These are phyloP conservation scores for Postia placenta DNA, from an alignment of 768 basidiomycete species.

Conservation along the genomic window DNA sequence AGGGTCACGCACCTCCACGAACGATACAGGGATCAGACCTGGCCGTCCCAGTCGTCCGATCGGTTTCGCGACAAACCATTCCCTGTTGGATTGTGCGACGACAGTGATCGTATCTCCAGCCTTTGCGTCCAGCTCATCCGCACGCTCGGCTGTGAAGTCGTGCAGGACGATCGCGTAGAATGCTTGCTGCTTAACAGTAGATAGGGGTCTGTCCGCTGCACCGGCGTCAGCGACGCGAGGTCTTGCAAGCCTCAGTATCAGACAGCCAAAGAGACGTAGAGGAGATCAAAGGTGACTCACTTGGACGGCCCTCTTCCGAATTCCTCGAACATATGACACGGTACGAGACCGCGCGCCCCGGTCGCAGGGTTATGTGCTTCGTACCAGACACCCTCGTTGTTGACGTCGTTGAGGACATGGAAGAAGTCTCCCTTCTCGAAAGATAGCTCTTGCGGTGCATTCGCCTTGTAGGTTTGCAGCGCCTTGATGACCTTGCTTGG, in stretches of 20 bases:
- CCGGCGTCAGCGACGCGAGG: constrained; percentile 9
- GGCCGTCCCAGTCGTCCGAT: constrained; percentile 93
- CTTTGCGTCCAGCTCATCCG: constrained; percentile 94
- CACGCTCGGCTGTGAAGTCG: constrained; percentile 91
- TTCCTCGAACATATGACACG: constrained; percentile 83
- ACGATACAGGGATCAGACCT: constrained; percentile 93
- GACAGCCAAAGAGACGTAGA: not conserved
- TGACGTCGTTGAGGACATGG: constrained; percentile 80
- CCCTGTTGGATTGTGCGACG: constrained; percentile 98
- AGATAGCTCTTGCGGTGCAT: constrained; percentile 78
- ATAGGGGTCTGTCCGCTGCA: constrained; percentile 8
- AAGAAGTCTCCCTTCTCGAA: constrained; percentile 97
- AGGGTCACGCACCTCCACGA: constrained; percentile 95
- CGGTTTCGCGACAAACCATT: constrained; percentile 99
- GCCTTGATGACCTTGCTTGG: constrained; percentile 97
- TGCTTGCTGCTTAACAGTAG: constrained; percentile 32
- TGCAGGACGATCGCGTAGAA: constrained; percentile 95
- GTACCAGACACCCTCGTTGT: constrained; percentile 62
- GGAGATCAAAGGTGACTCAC: constrained; percentile 40
- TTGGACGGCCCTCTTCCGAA: constrained; percentile 66
- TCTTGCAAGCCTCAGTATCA: not conserved
- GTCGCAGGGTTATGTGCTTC: constrained; percentile 93
- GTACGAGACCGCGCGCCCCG: constrained; percentile 88
- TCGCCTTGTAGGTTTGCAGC: constrained; percentile 54
- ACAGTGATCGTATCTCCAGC: constrained; percentile 92